Conservation (phyloP, 2,329 filamentous ascomycete genomes). For the Nemania serpens region DNA sequence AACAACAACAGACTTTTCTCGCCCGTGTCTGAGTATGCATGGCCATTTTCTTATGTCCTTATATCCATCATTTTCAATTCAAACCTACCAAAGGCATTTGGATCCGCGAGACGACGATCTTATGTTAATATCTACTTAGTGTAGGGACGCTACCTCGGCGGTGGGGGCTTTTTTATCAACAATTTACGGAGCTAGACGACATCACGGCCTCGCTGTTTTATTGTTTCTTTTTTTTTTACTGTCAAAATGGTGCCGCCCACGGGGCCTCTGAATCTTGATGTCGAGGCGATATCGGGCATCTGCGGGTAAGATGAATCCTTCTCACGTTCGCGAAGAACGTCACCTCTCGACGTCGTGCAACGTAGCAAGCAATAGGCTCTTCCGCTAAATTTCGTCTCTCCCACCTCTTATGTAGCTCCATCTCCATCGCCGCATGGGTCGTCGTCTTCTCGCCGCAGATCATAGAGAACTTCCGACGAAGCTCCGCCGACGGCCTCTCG, state of each 20-base stretch:
- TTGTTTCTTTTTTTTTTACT: neutral
- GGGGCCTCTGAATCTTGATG: constrained; percentile 71
- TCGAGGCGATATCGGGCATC: constrained; percentile 90
- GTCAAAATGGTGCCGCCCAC: constrained; percentile 59
- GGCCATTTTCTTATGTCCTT: neutral
- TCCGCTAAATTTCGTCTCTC: constrained; percentile 17
- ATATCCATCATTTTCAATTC: neutral
- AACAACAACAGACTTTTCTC: too few relatives aligned
- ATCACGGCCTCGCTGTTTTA: neutral
- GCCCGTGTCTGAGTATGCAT: too few relatives aligned
- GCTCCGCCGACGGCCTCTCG: constrained; percentile 85
- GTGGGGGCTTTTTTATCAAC: neutral
- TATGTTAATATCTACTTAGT: neutral
- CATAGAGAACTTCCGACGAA: constrained; percentile 86
- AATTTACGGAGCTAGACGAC: neutral
- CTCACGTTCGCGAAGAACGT: neutral
- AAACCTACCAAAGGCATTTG: neutral
- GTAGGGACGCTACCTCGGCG: neutral
- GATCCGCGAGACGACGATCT: neutral
- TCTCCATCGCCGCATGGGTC: constrained; percentile 97
- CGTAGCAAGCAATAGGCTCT: neutral
- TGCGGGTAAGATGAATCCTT: constrained; percentile 66
- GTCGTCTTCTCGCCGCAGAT: constrained; percentile 98
- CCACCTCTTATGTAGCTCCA: constrained; percentile 64
- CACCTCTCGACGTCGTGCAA: neutral